A percentile compares a stretch with the other conserved stretches of the same genome.
Evolutionary conservation across 345 rosid species (phyloP).

Genomic region (Populus simonii): DNA sequence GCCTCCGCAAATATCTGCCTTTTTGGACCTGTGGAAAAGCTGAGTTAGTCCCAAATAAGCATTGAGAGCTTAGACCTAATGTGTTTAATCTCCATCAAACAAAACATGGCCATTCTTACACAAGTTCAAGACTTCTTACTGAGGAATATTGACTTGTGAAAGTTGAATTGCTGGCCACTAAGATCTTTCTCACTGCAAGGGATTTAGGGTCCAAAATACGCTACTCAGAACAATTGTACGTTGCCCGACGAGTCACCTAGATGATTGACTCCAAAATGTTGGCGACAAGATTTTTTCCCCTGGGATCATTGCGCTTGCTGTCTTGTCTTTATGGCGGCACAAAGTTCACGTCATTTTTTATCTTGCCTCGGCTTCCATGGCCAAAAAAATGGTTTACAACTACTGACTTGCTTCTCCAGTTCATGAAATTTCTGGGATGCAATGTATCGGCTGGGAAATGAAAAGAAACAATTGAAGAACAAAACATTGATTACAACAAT

Average conservation of each 20-base stretch:
- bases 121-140: too few species aligned
- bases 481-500: constrained; percentile 32
- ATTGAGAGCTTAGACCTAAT: neutral
- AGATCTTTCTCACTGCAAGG: too few species aligned
- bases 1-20: neutral
- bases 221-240: too few species aligned
- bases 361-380: neutral
- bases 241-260: too few species aligned
- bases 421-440: neutral
- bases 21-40: neutral
- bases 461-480: neutral
- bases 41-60: neutral
- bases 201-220: too few species aligned
- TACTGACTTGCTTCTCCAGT: neutral
- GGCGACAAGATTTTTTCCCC: too few species aligned
- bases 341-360: too few species aligned
- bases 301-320: neutral
- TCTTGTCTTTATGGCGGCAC: neutral
- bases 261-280: too few species aligned
- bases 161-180: too few species aligned
- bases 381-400: too few species aligned
- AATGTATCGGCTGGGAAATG: neutral
- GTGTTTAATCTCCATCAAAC: neutral
- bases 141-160: too few species aligned
- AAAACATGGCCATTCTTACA: too few species aligned